Base-by-base conservation (phyloP, 2,329 filamentous ascomycete genomes). In the Talaromyces sp. region DNA sequence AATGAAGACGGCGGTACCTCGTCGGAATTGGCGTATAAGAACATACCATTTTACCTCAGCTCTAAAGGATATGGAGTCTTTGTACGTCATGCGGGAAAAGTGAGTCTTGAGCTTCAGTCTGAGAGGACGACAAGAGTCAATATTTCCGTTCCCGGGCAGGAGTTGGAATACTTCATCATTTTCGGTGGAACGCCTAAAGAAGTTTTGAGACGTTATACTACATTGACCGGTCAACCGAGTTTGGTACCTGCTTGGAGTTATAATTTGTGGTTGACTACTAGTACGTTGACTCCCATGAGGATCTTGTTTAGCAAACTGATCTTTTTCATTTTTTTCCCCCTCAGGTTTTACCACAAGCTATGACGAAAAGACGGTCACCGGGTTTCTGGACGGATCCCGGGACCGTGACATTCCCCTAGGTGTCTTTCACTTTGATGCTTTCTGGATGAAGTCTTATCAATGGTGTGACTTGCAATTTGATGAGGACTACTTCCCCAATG, bases 391-490 rank as follows among this genome's bases (percentile, higher is more conserved):
- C 69, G 88, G 88, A 11, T 91, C 92, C 86, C 84, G 83, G 67
- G 80, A 84, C 58, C 84, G 87, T 1, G 83, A 85, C 54, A 89
- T 89, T 16, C 86, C 87, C 0, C 83, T 92, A 1, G 86, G 89
- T 43, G 88, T 91, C 3, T 91, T 92, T 75, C 90, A 92, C 74
- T 92, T 89, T 68, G 89, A 92, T 73, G 90, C 87, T 75, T 92
- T 91, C 82, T 92, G 89, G 89, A 87, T 92, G 82, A 87, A 88
- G 67, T 87, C 86, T 1, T 91, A 90, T 73, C 86, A 87, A 64
- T 92, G 89, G 89, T 90, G 88, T 66, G 89, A 91, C 74, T 91
- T 92, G 68, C 83, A 87, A 60, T 92, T 91, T 77, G 88, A 90
- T 70, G 78, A 83, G 1, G 85, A 88, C 56, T 85, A 85, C 69